These are phyloP conservation scores for Polytolypa hystricis DNA, from an alignment of 2,329 filamentous ascomycete species.

Conservation along the genomic window DNA sequence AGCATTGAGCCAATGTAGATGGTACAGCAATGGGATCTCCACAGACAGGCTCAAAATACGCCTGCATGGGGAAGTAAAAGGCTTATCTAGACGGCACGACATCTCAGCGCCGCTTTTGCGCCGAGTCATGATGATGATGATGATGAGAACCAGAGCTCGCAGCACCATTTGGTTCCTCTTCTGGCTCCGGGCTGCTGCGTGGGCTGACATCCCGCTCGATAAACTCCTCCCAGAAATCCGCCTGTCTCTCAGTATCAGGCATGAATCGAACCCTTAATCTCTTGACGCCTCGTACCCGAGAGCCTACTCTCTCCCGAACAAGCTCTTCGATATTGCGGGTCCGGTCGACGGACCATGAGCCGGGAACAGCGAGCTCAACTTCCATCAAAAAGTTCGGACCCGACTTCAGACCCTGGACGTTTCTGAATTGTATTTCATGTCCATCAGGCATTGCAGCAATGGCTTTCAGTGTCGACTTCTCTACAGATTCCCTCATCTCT, in stretches of 20 bases:
- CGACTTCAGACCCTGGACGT: conserved; percentile 82
- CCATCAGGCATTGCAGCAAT: conserved; percentile 45
- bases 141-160: conserved; percentile 22
- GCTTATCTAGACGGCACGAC: too few species aligned
- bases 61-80: too few species aligned
- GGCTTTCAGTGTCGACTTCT: conserved; percentile 51
- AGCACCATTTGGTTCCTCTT: conserved; percentile 36
- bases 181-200: conserved; percentile 49
- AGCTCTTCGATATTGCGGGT: conserved; percentile 58
- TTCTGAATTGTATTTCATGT: conserved; percentile 57
- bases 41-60: too few species aligned
- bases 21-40: too few species aligned
- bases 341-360: conserved; percentile 62
- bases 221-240: conserved; percentile 66
- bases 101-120: conserved; percentile 18
- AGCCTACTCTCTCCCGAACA: conserved; percentile 61
- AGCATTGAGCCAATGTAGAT: too few species aligned
- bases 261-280: conserved; percentile 77
- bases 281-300: conserved; percentile 71
- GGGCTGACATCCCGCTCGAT: conserved; percentile 53
- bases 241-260: conserved; percentile 48
- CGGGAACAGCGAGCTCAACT: conserved; percentile 71
- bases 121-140: conserved; percentile 16
- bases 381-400: conserved; percentile 95
- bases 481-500: conserved; percentile 64